A percentile compares a stretch with the other conserved stretches of the same genome.
Evolutionary conservation across 1,139 yeast genomes (phyloP).

Genomic region (Yamadazyma kanchanaburiensis): DNA sequence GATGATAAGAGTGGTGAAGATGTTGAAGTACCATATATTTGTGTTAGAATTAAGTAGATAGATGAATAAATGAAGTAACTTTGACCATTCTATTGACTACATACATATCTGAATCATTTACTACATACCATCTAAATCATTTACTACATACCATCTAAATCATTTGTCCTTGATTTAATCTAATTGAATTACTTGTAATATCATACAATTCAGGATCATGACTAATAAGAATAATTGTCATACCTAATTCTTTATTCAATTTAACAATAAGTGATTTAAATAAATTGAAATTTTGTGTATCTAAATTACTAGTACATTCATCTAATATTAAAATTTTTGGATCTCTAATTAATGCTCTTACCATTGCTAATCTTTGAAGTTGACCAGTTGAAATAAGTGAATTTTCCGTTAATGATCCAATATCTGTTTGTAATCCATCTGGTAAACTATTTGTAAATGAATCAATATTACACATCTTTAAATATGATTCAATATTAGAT

Average conservation of each 20-base stretch:
- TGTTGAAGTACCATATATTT: constrained; percentile 86
- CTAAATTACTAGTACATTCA: constrained; percentile 80
- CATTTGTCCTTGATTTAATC: constrained; percentile 9
- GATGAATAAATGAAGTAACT: no score
- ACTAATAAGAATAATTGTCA: constrained; percentile 51
- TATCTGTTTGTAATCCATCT: constrained; percentile 51
- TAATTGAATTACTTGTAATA: constrained; percentile 38
- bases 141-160: constrained; percentile 1
- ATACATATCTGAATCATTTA: constrained; percentile 1
- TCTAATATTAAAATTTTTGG: constrained; percentile 68
- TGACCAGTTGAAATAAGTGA: constrained; percentile 75
- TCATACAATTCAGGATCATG: constrained; percentile 59
- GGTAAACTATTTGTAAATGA: constrained; percentile 53
- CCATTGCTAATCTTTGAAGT: constrained; percentile 71
- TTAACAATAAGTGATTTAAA: constrained; percentile 42
- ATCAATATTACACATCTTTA: constrained; percentile 47
- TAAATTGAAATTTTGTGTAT: constrained; percentile 46
- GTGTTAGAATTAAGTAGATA: constrained; percentile 10
- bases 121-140: constrained; percentile 1
- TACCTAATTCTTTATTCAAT: constrained; percentile 21
- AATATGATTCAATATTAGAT: constrained; percentile 38
- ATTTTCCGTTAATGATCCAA: constrained; percentile 47
- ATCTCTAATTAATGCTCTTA: constrained; percentile 63
- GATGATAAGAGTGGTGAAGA: constrained; percentile 94
- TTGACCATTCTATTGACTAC: no score